These are phyloP conservation scores for Hyphopichia wangnamkhiaoensis DNA, from an alignment of 1,139 yeast species.

Conservation along the genomic window DNA sequence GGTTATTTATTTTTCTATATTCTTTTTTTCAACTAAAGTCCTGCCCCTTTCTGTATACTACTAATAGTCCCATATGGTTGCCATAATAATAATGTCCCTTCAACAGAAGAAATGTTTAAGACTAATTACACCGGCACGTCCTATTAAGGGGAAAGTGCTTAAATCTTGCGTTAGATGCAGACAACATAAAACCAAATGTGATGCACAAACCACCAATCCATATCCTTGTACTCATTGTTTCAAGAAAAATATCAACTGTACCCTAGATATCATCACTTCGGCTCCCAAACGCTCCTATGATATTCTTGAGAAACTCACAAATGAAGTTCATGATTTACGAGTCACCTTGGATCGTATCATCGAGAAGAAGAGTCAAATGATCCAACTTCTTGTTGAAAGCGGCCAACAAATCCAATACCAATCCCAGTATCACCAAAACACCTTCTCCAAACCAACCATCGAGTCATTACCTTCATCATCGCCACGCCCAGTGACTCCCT, in stretches of 20 bases:
- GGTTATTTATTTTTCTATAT: too few relatives aligned
- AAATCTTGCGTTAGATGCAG: slow-evolving; percentile 66
- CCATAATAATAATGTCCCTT: slow-evolving; percentile 21
- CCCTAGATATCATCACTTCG: slow-evolving; percentile 42
- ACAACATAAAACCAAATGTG: slow-evolving; percentile 66
- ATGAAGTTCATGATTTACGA: slow-evolving; percentile 30
- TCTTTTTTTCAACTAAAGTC: too few relatives aligned
- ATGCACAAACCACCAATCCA: slow-evolving; percentile 53
- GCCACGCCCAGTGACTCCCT: slow-evolving; percentile 17
- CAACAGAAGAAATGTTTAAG: slow-evolving; percentile 23
- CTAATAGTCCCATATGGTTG: slow-evolving; percentile 5
- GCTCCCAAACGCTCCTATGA: slow-evolving; percentile 32
- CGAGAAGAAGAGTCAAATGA: slow-evolving; percentile 24
- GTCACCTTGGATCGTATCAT: slow-evolving; percentile 26
- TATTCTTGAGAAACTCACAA: slow-evolving; percentile 30
- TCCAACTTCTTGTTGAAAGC: slow-evolving; percentile 23
- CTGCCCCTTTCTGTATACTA: too few relatives aligned
- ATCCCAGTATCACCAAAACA: slow-evolving; percentile 4
- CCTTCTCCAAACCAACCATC: neutral
- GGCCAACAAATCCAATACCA: slow-evolving; percentile 12
- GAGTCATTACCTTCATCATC: neutral
- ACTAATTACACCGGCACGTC: slow-evolving; percentile 20
- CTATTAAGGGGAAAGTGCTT: slow-evolving; percentile 28
- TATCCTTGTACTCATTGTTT: slow-evolving; percentile 59
- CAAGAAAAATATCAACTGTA: slow-evolving; percentile 52